Evolutionary conservation across 768 basidiomycete species (phyloP).

Genomic region (Podaxis pistillaris): DNA sequence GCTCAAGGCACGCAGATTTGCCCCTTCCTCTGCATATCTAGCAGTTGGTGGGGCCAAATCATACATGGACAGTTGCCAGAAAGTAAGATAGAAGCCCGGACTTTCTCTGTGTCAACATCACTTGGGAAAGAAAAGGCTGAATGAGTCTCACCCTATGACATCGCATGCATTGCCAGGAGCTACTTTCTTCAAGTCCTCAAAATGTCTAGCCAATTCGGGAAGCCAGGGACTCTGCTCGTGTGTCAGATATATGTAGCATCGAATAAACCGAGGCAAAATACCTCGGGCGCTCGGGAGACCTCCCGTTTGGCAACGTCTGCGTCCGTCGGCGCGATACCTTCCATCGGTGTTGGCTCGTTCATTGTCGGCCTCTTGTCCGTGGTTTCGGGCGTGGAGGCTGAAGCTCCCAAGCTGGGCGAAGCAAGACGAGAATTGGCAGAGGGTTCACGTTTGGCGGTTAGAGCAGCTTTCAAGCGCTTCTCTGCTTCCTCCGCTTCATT

Average conservation of each 20-base stretch:
- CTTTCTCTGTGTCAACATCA: conserved; percentile 36
- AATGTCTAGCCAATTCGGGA: conserved; percentile 66
- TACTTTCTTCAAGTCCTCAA: conserved; percentile 73
- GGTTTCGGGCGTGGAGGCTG: conserved; percentile 24
- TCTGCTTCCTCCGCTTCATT: conserved; percentile 65
- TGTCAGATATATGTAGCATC: conserved; percentile 3
- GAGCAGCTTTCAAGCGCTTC: conserved; percentile 75
- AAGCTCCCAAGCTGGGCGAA: conserved; percentile 48
- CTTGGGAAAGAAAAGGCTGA: conserved; percentile 1
- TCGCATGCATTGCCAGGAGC: conserved; percentile 64
- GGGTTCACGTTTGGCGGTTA: conserved; percentile 78
- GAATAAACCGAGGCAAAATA: neutral
- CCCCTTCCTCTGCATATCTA: conserved; percentile 79
- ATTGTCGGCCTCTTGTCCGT: conserved; percentile 26
- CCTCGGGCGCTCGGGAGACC: conserved; percentile 9
- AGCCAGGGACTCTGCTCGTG: conserved; percentile 71
- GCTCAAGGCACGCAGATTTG: conserved; percentile 56
- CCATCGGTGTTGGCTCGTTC: conserved; percentile 48
- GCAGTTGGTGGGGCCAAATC: conserved; percentile 78
- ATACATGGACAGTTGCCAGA: conserved; percentile 94
- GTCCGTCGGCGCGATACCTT: conserved; percentile 35
- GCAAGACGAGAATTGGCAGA: conserved; percentile 56
- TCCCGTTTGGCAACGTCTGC: neutral
- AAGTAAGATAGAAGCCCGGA: conserved; percentile 90
- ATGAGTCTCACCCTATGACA: conserved; percentile 62